Percentiles rank a stretch among this genome's conserved stretches.
Evolutionary conservation across 2,329 filamentous ascomycete genomes (phyloP).

Genomic region (Ustulina deusta): DNA sequence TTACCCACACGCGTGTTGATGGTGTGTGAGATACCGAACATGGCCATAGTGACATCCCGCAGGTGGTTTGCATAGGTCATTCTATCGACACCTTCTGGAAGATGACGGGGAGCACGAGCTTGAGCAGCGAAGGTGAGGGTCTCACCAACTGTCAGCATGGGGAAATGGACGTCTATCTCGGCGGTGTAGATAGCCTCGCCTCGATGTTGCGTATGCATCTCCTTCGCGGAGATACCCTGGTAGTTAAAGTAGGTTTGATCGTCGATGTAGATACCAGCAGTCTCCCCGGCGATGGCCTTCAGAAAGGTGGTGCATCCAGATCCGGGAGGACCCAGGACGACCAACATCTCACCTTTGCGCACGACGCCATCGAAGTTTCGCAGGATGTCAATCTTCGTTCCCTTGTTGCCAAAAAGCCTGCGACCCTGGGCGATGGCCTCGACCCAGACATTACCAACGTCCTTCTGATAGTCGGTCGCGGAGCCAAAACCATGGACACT

Average conservation of each 20-base stretch:
- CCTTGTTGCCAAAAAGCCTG: conserved; percentile 64
- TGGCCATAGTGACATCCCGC: conserved; percentile 79
- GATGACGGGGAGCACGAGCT: conserved; percentile 72
- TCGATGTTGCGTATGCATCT: conserved; percentile 82
- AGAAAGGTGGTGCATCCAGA: conserved; percentile 86
- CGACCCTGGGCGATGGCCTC: conserved; percentile 59
- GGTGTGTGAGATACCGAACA: conserved; percentile 80
- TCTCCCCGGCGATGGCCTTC: conserved; percentile 86
- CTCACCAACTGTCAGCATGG: conserved; percentile 80
- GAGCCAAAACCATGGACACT: conserved; percentile 76
- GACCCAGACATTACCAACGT: conserved; percentile 72
- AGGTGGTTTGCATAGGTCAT: conserved; percentile 70
- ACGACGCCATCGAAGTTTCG: conserved; percentile 76
- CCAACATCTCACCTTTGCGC: conserved; percentile 78
- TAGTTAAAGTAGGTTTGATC: conserved; percentile 82
- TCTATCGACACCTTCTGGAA: conserved; percentile 69
- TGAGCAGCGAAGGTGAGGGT: conserved; percentile 82
- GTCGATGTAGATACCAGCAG: conserved; percentile 81
- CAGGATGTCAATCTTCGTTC: conserved; percentile 74
- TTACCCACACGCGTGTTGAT: conserved; percentile 79
- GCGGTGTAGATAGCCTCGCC: conserved; percentile 90
- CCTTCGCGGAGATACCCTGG: conserved; percentile 76
- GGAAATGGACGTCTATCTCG: conserved; percentile 86
- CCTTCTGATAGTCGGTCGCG: conserved; percentile 77
- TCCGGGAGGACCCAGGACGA: conserved; percentile 78